Conservation (phyloP, 345 rosid genomes). For the Salix suchowensis region DNA sequence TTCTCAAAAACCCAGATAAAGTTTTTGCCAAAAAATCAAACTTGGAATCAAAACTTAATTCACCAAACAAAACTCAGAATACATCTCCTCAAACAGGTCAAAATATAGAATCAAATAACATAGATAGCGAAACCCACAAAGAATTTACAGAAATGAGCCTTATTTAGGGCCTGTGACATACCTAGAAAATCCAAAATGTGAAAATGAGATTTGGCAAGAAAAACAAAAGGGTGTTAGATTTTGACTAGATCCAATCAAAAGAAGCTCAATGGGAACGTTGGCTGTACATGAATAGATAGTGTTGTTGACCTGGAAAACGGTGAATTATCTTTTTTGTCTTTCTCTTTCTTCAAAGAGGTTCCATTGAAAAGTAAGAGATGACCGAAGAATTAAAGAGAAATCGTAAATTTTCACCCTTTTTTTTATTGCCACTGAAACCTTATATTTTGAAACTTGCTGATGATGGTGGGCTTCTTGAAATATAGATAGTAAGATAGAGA, state of each 20-base stretch:
- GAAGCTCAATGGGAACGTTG: slow-evolving; percentile 1
- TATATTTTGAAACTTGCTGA: not conserved
- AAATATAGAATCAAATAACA: slow-evolving; percentile 13
- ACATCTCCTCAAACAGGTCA: slow-evolving; percentile 11
- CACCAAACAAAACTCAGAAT: slow-evolving; percentile 24
- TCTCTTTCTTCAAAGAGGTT: slow-evolving; percentile 9
- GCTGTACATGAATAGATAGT: slow-evolving; percentile 8
- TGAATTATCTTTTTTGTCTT: not conserved
- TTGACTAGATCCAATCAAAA: slow-evolving; percentile 32
- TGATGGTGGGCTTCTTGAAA: not conserved
- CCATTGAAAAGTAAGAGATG: slow-evolving; percentile 9
- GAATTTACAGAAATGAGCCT: not conserved
- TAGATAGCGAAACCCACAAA: slow-evolving; percentile 6
- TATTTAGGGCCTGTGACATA: not conserved
- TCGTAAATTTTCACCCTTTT: not conserved
- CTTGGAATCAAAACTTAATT: slow-evolving; percentile 8
- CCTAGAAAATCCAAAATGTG: not conserved
- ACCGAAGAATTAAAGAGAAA: slow-evolving; percentile 6
- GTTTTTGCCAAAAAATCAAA: slow-evolving; percentile 6
- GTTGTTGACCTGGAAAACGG: slow-evolving; percentile 25
- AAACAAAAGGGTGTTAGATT: slow-evolving; percentile 4
- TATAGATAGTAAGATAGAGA: not conserved
- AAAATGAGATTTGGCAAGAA: not conserved
- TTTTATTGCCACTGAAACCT: not conserved
- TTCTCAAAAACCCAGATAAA: not conserved